Percentiles rank a stretch among this genome's conserved stretches.
phyloP scores from a whole-genome alignment of 2,329 filamentous ascomycete genomes.

The Teratosphaeria nubilosa region DNA sequence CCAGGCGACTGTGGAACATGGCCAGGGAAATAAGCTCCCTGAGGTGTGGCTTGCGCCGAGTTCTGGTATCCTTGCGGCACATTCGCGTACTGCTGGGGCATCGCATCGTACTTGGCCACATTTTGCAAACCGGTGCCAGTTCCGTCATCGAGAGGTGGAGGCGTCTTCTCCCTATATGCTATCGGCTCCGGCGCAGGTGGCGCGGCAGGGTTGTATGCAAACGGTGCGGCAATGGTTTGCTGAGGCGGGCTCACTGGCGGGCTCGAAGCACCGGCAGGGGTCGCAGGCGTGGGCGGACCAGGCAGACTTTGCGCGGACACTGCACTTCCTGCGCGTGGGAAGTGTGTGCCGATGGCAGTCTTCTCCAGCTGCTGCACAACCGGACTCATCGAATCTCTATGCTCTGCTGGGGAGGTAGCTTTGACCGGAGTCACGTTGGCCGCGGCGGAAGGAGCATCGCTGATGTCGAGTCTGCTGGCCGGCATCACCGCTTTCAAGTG shows the following conservation, averaged over 20 bases:
- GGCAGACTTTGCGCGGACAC: slow-evolving; percentile 27
- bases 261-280: slow-evolving; percentile 10
- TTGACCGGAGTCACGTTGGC: slow-evolving; percentile 24
- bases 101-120: slow-evolving; percentile 29
- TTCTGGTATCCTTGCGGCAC: slow-evolving; percentile 12
- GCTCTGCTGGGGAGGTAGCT: slow-evolving; percentile 28
- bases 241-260: slow-evolving; percentile 17
- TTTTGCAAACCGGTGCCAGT: slow-evolving; percentile 35
- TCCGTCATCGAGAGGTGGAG: slow-evolving; percentile 58
- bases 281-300: slow-evolving; percentile 21
- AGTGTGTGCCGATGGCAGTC: slow-evolving; percentile 54
- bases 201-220: slow-evolving; percentile 71
- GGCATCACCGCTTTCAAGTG: slow-evolving; percentile 57
- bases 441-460: slow-evolving; percentile 49
- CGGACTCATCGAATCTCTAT: slow-evolving; percentile 48
- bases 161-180: slow-evolving; percentile 67
- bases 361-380: slow-evolving; percentile 66
- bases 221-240: slow-evolving; percentile 32
- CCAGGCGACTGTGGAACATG: slow-evolving; percentile 13
- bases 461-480: slow-evolving; percentile 49
- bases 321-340: slow-evolving; percentile 28
- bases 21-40: slow-evolving; percentile 31
- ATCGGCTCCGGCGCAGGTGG: slow-evolving; percentile 65
- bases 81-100: slow-evolving; percentile 17
- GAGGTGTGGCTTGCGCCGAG: slow-evolving; percentile 18